phyloP scores from a whole-genome alignment of 768 basidiomycete species.

The Termitomyces eurrhizus region DNA sequence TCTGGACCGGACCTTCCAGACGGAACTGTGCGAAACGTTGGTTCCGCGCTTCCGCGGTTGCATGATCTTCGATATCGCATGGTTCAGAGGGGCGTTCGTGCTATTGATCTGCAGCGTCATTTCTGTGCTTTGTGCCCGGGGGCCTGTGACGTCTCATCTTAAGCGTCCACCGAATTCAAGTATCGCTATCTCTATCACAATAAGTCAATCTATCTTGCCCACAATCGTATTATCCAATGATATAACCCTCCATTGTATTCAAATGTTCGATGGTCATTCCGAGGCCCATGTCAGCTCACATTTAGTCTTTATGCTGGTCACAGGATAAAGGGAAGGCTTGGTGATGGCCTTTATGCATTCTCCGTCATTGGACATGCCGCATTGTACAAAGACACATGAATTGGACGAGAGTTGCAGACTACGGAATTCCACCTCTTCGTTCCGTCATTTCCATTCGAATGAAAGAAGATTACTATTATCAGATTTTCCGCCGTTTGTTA shows the following conservation, averaged over 20 bases:
- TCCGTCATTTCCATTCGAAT: no score
- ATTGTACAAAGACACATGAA: not conserved
- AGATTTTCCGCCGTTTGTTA: conserved; percentile 50
- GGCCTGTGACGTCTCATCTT: conserved; percentile 30
- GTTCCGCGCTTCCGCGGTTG: conserved; percentile 33
- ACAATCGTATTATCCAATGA: no score
- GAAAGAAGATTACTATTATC: not conserved
- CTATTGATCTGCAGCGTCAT: conserved; percentile 47
- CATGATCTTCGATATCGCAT: conserved; percentile 49
- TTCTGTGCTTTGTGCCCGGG: conserved; percentile 53
- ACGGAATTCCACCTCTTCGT: not conserved
- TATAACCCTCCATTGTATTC: no score
- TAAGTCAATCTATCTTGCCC: not conserved
- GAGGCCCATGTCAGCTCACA: not conserved
- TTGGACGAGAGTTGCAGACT: not conserved
- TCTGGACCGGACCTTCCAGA: conserved; percentile 62
- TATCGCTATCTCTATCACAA: not conserved
- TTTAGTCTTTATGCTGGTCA: not conserved
- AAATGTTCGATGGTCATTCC: not conserved
- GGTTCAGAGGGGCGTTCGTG: conserved; percentile 42
- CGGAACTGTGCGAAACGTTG: conserved; percentile 34
- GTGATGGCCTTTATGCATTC: not conserved
- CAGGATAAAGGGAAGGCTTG: no score
- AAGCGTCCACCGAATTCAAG: not conserved
- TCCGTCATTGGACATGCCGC: not conserved